phyloP scores from a whole-genome alignment of 331 rosid genomes.

The Pyrus hybrid region DNA sequence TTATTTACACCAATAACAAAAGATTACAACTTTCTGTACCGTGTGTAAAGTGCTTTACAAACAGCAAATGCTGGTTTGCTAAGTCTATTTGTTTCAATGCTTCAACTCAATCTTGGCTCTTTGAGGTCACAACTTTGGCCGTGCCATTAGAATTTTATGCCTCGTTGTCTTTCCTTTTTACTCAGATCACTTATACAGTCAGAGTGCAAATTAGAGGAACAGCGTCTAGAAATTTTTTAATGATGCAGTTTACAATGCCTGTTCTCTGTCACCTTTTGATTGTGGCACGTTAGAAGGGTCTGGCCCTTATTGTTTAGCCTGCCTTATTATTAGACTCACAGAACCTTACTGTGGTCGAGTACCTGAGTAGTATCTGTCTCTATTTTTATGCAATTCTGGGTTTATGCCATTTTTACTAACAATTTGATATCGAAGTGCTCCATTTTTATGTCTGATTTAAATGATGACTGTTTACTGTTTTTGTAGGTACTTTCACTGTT shows the following conservation, averaged over 20 bases:
- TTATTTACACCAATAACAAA: no score
- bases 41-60: neutral
- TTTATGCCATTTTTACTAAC: neutral
- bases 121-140: neutral
- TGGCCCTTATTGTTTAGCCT: neutral
- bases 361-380: neutral
- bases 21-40: neutral
- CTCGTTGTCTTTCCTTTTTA: neutral
- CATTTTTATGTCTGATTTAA: neutral
- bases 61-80: neutral
- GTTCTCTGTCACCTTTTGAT: neutral
- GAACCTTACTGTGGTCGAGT: neutral
- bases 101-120: neutral
- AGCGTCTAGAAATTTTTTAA: no score
- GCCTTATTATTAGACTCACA: neutral
- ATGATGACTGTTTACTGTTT: neutral
- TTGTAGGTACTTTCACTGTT: constrained; percentile 81
- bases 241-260: neutral
- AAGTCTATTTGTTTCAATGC: neutral
- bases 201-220: neutral
- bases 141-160: no score
- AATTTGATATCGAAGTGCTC: neutral
- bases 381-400: neutral
- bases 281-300: neutral
- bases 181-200: neutral